Base-by-base conservation (phyloP, 768 basidiomycete species). In the Kwoniella dejecticola region DNA sequence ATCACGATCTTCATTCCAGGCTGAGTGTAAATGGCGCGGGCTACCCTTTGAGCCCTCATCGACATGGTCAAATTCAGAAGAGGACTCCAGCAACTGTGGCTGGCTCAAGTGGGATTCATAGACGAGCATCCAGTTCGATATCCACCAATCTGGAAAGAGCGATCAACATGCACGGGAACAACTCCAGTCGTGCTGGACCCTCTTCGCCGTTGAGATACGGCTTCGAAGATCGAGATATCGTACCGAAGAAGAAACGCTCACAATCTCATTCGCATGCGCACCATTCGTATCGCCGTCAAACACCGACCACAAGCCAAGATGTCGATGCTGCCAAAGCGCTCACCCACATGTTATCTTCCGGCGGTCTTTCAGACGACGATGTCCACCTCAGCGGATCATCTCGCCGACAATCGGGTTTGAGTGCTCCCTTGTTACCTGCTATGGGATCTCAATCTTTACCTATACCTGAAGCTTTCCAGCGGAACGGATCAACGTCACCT, bases 291-390 rank as follows among this genome's bases (percentile, higher is more conserved):
- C 42, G 10, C 21, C 27, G 23, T 33, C 3, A 52, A 52, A 42
- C 30, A 60, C 63, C 55, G 7, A 69, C 71, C 3, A 74, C 67
- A 11, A 59, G 52, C 11, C 73, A 71, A 58, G 75, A 74, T 52
- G 67, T 77, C 15, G 68, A 77, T 59, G 75, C 75, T 10, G 75
- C 75, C 12, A 74, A 72, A 44, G 75, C 75, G 10, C 50, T 77
- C 8, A 66, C 75, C 4, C 66, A 58, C 23, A 77, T 77, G 75
- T 62, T 75, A 11, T 68, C 62, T 17, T 56, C 61, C 6, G 68
- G 59, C 12, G 58, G 58, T 26, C 29, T 48, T 19, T 57, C 56
- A 12, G 56, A 57, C 13, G 48, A 50, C n/a, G 52, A 44, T 17
- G 19, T 47, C 2, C 41, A 21, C 3, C n/a, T n/a, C n/a, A n/a